These are phyloP conservation scores for Tylopilus rubrobrunneus DNA, from an alignment of 768 basidiomycete genomes.

Conservation along the genomic window DNA sequence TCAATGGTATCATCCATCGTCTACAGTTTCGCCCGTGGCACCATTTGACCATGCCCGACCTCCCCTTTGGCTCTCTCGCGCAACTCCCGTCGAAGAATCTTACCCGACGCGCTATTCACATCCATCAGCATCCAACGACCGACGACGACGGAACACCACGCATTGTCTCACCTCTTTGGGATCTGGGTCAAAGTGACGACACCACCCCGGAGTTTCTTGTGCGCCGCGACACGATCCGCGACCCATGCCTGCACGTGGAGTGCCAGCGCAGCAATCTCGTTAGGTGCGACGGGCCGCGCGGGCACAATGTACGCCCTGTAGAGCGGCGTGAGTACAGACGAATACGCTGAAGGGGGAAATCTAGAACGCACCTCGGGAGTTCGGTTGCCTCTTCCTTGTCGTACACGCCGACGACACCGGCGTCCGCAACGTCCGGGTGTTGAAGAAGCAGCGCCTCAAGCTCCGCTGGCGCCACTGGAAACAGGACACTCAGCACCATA, in stretches of 20 bases:
- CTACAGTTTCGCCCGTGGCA: conserved; percentile 11
- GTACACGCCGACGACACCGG: conserved; percentile 75
- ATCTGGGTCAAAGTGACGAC: conserved; percentile 53
- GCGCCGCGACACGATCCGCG: conserved; percentile 59
- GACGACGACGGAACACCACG: too few species aligned
- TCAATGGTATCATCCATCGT: background rate
- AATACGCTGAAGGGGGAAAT: too few species aligned
- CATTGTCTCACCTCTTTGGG: conserved; percentile 27
- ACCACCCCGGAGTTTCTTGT: conserved; percentile 77
- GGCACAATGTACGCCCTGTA: conserved; percentile 57
- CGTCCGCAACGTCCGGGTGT: conserved; percentile 74
- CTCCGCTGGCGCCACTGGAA: conserved; percentile 55
- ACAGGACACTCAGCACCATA: background rate
- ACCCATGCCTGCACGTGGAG: conserved; percentile 63
- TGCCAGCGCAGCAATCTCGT: conserved; percentile 33
- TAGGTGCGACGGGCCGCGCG: conserved; percentile 17
- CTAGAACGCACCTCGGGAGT: conserved; percentile 54
- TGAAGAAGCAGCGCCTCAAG: conserved; percentile 72
- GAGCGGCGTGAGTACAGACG: background rate
- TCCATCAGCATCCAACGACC: background rate
- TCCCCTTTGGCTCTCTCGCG: conserved; percentile 65
- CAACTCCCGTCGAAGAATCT: conserved; percentile 79
- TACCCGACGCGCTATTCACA: conserved; percentile 66
- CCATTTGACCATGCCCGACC: conserved; percentile 23
- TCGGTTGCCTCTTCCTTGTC: conserved; percentile 71